Evolutionary conservation across 1,139 yeast species (phyloP).

Genomic region (Taphrina flavorubra): DNA sequence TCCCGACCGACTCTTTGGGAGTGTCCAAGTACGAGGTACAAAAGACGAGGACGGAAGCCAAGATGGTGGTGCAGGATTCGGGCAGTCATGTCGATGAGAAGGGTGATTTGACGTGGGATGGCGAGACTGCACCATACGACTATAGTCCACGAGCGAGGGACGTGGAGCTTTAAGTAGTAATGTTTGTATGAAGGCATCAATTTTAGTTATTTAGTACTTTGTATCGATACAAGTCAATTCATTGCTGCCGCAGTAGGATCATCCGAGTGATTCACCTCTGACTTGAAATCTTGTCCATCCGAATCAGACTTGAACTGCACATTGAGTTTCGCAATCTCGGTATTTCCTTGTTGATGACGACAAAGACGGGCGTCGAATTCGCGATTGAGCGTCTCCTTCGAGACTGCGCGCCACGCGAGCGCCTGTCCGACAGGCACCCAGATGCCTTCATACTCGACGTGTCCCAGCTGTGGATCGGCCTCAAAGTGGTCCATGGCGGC

Average conservation of each 20-base stretch:
- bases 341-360: too few relatives aligned
- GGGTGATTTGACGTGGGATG: constrained; percentile 62
- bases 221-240: too few relatives aligned
- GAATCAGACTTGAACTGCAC: not conserved
- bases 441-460: not conserved
- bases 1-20: constrained; percentile 85
- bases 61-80: constrained; percentile 65
- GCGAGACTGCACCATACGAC: constrained; percentile 77
- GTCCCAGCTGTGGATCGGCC: not conserved
- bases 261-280: not conserved
- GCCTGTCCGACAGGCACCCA: not conserved
- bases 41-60: constrained; percentile 51
- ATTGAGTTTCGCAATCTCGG: too few relatives aligned
- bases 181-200: too few relatives aligned
- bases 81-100: constrained; percentile 68
- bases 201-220: too few relatives aligned
- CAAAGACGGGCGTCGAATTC: not conserved
- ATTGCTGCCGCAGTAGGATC: not conserved
- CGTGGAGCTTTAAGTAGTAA: constrained; percentile 62
- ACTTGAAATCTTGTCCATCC: not conserved
- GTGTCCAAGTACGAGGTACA: constrained; percentile 67
- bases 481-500: constrained; percentile 15
- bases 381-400: not conserved
- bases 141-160: constrained; percentile 79
- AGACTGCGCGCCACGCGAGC: constrained; percentile 2